Evolutionary conservation across 495 filamentous ascomycete genomes (phyloP), one percentile per base, ranked within the genome.

Genomic region (Aspergillus carlsbadensis): DNA sequence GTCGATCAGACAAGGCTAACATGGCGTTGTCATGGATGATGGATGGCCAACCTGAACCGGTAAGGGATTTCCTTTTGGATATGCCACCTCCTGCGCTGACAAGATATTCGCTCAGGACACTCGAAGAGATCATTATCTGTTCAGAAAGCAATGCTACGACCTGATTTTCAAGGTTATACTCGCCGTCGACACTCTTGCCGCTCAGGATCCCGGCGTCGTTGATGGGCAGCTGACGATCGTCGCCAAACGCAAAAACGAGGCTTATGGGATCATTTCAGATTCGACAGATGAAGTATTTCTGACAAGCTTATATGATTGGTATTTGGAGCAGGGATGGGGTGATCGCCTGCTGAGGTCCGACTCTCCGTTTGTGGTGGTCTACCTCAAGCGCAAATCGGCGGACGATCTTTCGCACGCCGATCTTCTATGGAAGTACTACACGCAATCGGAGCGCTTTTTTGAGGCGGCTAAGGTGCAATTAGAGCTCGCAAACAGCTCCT

Each of bases 241-340:
- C 36, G 87, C 87, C 6, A 92, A 86, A 34, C 87, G 93, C 57
- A 83, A 88, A 57, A 81, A 81, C 50, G 94, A 99, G 71, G 92
- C 94, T 0, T 95, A 96, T 70, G 81, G 81, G 43, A 86, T 95
- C 0, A 87, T 98, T 64, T 87, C 94, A 64, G 83, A 79, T 43
- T 96, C 92, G 0, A 78, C 81, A 8, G 94, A 99, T 60, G 90
- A 96, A 60, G 85, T 96, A 1, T 99, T 98, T 73, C 84, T 98
- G 68, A 93, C 89, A 24, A 87, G 91, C 60, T 78, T 99, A 48
- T 99, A 97, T 66, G 94, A 97, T 56, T 99, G 95, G 95, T 97
- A 98, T 69, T 81, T 96, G 39, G 70, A 78, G 33, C 86, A 92
- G 65, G 86, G 87, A 34, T 90, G 88, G 83, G 86, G 77, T 22